Base-by-base conservation (phyloP, 345 rosid genomes). In the Iberis pinnata region DNA sequence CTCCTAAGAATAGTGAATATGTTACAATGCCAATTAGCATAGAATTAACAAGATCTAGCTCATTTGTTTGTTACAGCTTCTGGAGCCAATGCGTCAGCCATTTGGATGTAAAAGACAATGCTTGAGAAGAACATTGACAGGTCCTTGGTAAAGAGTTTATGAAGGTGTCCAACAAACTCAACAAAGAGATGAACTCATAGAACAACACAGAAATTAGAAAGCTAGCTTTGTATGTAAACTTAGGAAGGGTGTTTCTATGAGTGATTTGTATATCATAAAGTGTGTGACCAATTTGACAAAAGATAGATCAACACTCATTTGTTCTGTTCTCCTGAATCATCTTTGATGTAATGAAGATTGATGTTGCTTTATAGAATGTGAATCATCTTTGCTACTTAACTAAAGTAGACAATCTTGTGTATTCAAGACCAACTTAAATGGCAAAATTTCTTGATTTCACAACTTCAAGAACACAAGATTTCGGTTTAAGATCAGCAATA, bases 51-150 rank as follows among this genome's bases (percentile, higher is more conserved):
- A n/a, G n/a, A n/a, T n/a, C n/a, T 22, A 6, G 25, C 18, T 29
- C 42, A 22, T 61, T 22, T 25, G 49, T n/a, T 47, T 60, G 25
- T 40, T 12, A 35, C 69, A 78, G 83, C 65, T 74, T 41, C 36
- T 69, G 9, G 86, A 86, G 76, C 65, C 59, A 13, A 49, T 73
- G 69, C 76, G 46, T 17, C 70, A 55, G 71, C 74, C 79, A 55
- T 62, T 75, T 77, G 80, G 88, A 58, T 69, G 70, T 41, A 81
- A 83, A 70, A 76, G 74, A 63, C 80, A 67, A 35, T 75, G 95
- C 77, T 69, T 92, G 80, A 76, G 88, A 61, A 75, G 98, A 77
- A 82, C 98, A 27, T 63, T 74, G 71, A 68, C 97, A 0, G 94
- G 95, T 56, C 97, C 97, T 3, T 88, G 95, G 97, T 88, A 78